These are phyloP conservation scores for Rhodotorula sp. DNA, from an alignment of 1,284 basidiomycete species.

Conservation along the genomic window DNA sequence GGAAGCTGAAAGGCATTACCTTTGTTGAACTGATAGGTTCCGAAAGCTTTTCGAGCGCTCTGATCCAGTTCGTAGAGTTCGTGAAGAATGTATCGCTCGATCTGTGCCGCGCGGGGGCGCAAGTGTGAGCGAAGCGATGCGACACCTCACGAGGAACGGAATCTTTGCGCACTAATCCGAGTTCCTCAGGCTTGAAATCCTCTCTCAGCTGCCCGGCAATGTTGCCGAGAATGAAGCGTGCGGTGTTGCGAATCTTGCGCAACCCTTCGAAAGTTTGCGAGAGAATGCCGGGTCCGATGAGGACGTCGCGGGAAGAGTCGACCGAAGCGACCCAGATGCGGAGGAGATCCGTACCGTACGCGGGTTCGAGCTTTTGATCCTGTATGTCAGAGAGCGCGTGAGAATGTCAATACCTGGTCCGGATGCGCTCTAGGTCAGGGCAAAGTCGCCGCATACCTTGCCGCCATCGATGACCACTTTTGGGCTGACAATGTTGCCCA, in stretches of 20 bases:
- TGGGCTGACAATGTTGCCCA: conserved; percentile 89
- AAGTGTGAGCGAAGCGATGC: neutral
- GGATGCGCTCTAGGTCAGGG: too few species aligned
- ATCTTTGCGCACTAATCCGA: too few species aligned
- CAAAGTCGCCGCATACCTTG: conserved; percentile 54
- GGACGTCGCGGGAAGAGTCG: conserved; percentile 85
- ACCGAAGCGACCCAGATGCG: conserved; percentile 89
- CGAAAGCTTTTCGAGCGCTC: conserved; percentile 66
- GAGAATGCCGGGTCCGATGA: conserved; percentile 76
- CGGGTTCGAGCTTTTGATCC: conserved; percentile 68
- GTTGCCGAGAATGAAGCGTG: conserved; percentile 86
- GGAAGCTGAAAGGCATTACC: conserved; percentile 54
- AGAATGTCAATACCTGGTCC: neutral
- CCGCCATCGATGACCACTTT: conserved; percentile 70
- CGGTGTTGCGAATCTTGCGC: conserved; percentile 82
- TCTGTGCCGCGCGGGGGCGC: conserved; percentile 53
- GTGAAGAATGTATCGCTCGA: conserved; percentile 81
- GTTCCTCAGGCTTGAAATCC: conserved; percentile 53
- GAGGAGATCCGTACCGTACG: conserved; percentile 81
- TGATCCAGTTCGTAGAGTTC: conserved; percentile 73
- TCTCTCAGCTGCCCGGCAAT: conserved; percentile 53
- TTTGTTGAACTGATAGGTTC: conserved; percentile 75
- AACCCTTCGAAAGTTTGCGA: conserved; percentile 73
- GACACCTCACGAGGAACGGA: too few species aligned
- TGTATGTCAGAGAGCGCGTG: conserved; percentile 45